Conservation (phyloP, 2,329 filamentous ascomycete species). For the Juglanconis juglandina region DNA sequence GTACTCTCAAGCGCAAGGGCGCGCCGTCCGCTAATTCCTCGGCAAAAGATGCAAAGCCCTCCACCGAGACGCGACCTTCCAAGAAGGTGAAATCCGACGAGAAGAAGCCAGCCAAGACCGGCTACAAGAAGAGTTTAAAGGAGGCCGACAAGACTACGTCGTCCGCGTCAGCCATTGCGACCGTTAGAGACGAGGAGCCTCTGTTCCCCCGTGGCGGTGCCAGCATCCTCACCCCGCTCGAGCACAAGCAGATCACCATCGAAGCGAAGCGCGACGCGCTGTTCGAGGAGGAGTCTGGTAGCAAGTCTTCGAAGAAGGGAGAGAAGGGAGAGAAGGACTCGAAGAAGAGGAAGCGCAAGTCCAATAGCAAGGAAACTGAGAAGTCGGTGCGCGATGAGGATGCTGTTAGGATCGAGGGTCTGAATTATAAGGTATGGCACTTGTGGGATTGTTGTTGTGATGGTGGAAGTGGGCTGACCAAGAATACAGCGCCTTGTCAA, state of each 20-base stretch:
- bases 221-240: slow-evolving; percentile 84
- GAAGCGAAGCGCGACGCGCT: slow-evolving; percentile 89
- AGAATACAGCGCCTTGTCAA: slow-evolving; percentile 67
- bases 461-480: slow-evolving; percentile 2
- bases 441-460: slow-evolving; percentile 14
- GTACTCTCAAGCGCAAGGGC: slow-evolving; percentile 56
- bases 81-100: slow-evolving; percentile 43
- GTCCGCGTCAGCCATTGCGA: slow-evolving; percentile 33
- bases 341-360: slow-evolving; percentile 57
- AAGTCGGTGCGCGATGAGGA: slow-evolving; percentile 50
- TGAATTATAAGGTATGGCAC: slow-evolving; percentile 77
- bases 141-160: slow-evolving; percentile 19
- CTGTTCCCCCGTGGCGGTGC: slow-evolving; percentile 91
- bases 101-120: slow-evolving; percentile 33
- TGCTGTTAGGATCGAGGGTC: slow-evolving; percentile 72
- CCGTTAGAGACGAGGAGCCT: slow-evolving; percentile 73
- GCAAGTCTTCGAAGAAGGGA: slow-evolving; percentile 42
- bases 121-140: slow-evolving; percentile 26
- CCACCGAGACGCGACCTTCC: slow-evolving; percentile 44
- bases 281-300: slow-evolving; percentile 71
- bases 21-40: slow-evolving; percentile 49
- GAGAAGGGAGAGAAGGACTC: slow-evolving; percentile 39
- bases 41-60: slow-evolving; percentile 45
- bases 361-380: slow-evolving; percentile 45
- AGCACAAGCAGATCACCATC: slow-evolving; percentile 93